These are phyloP conservation scores for Zoysia matrella DNA, from an alignment of 202 grass and related monocot species.

Conservation along the genomic window DNA sequence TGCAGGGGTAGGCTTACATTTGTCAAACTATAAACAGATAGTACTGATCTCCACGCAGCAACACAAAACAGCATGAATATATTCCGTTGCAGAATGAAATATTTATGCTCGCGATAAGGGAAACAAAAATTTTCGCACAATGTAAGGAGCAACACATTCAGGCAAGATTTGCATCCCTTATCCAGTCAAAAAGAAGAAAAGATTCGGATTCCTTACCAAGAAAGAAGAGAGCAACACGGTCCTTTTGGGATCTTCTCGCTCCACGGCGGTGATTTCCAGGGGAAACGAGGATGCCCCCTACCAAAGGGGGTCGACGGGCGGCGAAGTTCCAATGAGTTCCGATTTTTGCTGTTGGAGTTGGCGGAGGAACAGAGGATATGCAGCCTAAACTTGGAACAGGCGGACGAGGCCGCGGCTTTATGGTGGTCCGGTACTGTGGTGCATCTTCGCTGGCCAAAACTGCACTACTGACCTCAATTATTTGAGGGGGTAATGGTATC, in stretches of 20 bases:
- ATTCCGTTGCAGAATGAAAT: background rate
- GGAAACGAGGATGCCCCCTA: background rate
- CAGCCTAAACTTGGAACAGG: background rate
- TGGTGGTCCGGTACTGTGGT: background rate
- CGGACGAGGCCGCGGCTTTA: background rate
- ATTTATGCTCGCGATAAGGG: background rate
- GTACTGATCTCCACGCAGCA: background rate
- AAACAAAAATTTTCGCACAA: background rate
- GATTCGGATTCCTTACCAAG: constrained; percentile 12
- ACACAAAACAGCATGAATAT: background rate
- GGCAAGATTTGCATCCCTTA: background rate
- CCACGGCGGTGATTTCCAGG: background rate
- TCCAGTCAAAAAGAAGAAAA: background rate
- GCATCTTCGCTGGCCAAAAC: constrained; percentile 13
- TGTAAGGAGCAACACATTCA: background rate
- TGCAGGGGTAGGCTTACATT: background rate
- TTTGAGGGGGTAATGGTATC: background rate
- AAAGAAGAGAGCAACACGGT: background rate
- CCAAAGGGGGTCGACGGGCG: no score
- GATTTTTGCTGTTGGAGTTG: background rate
- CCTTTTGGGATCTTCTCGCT: background rate
- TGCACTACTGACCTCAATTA: constrained; percentile 7
- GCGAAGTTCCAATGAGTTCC: background rate
- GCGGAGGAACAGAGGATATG: background rate
- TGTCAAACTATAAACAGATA: background rate